Conservation (phyloP, 1,284 basidiomycete species). For the Moesziomyces antarcticus region DNA sequence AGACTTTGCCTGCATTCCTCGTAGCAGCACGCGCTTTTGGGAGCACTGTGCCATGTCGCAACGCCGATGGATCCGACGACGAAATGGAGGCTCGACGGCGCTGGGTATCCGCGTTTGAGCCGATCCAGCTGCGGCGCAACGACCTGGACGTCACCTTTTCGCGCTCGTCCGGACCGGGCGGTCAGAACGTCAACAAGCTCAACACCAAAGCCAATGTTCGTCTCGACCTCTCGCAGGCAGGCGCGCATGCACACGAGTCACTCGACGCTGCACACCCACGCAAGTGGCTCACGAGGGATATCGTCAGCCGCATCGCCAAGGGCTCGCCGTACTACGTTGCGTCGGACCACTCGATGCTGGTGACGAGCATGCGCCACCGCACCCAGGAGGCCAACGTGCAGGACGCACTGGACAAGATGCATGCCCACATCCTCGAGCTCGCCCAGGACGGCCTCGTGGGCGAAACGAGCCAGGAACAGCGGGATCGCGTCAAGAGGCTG, state of each 20-base stretch:
- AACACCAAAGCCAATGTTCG: conserved; percentile 54
- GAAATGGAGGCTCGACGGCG: conserved; percentile 37
- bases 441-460: conserved; percentile 34
- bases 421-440: conserved; percentile 38
- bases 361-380: conserved; percentile 37
- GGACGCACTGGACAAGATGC: conserved; percentile 47
- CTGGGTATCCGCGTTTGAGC: conserved; percentile 24
- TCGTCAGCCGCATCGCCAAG: conserved; percentile 35
- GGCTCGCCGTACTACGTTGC: conserved; percentile 50
- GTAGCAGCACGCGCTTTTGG: neutral
- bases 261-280: conserved; percentile 30
- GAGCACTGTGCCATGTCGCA: neutral
- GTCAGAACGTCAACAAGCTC: conserved; percentile 58
- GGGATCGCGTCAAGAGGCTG: conserved; percentile 20
- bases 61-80: conserved; percentile 10
- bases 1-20: neutral
- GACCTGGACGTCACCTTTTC: conserved; percentile 45
- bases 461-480: conserved; percentile 42
- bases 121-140: conserved; percentile 24
- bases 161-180: conserved; percentile 47
- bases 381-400: conserved; percentile 45
- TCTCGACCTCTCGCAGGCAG: conserved; percentile 31
- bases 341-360: conserved; percentile 33
- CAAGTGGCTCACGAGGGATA: conserved; percentile 39
- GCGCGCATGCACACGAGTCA: conserved; percentile 18